Evolutionary conservation across 306 rosid genomes (phyloP).

Genomic region (Delonix regia): DNA sequence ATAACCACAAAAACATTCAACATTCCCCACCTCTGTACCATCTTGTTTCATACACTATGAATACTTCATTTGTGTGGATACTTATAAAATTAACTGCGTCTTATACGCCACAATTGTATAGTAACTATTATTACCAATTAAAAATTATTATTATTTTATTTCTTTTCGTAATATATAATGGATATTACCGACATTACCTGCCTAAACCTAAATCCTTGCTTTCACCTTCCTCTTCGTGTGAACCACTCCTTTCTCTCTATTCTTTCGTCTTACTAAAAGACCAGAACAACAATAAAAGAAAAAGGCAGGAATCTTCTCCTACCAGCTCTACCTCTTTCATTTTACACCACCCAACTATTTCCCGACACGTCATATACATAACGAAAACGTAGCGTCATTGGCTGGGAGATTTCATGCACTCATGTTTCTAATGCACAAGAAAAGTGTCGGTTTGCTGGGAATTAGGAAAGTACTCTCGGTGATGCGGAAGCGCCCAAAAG

Average conservation of each 20-base stretch:
- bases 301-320: background rate
- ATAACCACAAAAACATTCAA: background rate
- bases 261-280: too few relatives aligned
- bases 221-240: background rate
- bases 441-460: background rate
- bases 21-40: too few relatives aligned
- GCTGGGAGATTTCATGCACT: background rate
- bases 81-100: too few relatives aligned
- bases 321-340: background rate
- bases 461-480: background rate
- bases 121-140: too few relatives aligned
- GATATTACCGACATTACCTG: too few relatives aligned
- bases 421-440: background rate
- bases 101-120: too few relatives aligned
- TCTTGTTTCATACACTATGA: too few relatives aligned
- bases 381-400: background rate
- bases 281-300: background rate
- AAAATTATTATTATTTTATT: too few relatives aligned
- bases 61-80: too few relatives aligned
- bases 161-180: too few relatives aligned
- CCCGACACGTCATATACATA: background rate
- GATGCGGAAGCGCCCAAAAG: background rate
- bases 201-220: too few relatives aligned
- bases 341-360: background rate
- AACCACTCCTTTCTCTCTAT: background rate